Evolutionary conservation across 2,329 filamentous ascomycete genomes (phyloP), one percentile per base, ranked within the genome.

Genomic region (Sporothrix phasma): DNA sequence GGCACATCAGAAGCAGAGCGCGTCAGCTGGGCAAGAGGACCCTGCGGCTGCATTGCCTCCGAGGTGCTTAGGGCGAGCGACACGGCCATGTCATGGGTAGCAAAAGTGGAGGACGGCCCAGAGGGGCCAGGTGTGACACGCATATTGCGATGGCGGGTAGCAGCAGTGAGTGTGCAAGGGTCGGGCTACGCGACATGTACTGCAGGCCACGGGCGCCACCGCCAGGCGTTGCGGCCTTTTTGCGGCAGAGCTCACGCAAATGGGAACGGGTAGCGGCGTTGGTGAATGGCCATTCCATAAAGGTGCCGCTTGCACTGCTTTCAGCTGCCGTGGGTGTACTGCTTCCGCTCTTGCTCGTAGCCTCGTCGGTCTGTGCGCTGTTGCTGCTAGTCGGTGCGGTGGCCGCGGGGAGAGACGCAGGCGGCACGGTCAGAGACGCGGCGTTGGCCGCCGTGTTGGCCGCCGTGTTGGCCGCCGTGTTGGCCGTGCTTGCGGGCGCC

Each of bases 201-300:
- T 74, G 78, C 66, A 75, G 73, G 64, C 73, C 77, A 65, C 76
- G 78, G 31, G 74, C 75, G 64, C 76, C 69, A 34, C 74, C 75
- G 63, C 76, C 69, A 13, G 75, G 78, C 51, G 73, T 73, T 39
- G 76, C 75, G 61, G 80, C 78, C 70, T 81, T 83, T 51, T 78
- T 74, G 71, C 81, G 84, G 74, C 85, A 88, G 17, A 88, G 76
- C 64, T 87, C 83, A 61, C 85, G 78, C 2, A 88, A 76, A 65
- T 87, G 83, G 54, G 79, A 80, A 39, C 85, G 79, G 17, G 86
- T 88, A 10, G 84, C 82, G 54, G 81, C 82, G 68, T 80, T 81
- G 3, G 83, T 86, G 71, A 88, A 85, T 29, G 85, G 84, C 85
- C 85, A 88, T 68, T 82, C 76, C 43, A 84, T 79, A 65, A 80